Conservation (phyloP, 352 stramenopile species). For the Pythium aquatile region DNA sequence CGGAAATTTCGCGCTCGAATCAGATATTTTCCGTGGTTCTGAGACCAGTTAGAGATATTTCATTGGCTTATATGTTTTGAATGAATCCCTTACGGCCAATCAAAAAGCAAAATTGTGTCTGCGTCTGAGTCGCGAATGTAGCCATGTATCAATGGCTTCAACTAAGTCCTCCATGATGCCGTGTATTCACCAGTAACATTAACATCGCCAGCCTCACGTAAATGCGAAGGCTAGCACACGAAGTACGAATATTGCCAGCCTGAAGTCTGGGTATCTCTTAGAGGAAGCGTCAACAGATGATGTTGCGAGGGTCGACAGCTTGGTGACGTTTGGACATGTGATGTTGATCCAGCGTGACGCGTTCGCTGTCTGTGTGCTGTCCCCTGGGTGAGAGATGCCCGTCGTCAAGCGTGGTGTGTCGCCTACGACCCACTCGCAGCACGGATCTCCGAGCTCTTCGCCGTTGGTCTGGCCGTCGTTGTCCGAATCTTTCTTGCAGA, state of each 20-base stretch:
- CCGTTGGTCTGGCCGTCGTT: slow-evolving; percentile 56
- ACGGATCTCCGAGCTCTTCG: slow-evolving; percentile 52
- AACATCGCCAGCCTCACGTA: too few species aligned
- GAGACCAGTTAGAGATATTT: not conserved
- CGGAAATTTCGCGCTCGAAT: slow-evolving; percentile 3
- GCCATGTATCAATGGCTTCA: not conserved
- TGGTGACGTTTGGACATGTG: not conserved
- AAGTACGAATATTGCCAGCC: too few species aligned
- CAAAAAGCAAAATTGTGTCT: not conserved
- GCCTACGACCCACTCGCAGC: slow-evolving; percentile 31
- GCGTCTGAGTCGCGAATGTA: not conserved
- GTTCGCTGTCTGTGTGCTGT: slow-evolving; percentile 8
- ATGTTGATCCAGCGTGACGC: slow-evolving; percentile 9
- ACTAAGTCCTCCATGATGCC: too few species aligned
- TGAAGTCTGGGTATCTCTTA: slow-evolving; percentile 7
- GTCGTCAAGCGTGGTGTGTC: slow-evolving; percentile 22
- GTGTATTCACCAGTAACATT: too few species aligned
- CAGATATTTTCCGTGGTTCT: slow-evolving; percentile 2
- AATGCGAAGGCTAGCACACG: too few species aligned
- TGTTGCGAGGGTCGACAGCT: too few species aligned
- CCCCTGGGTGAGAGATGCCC: slow-evolving; percentile 6
- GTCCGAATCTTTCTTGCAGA: slow-evolving; percentile 49
- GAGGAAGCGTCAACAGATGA: too few species aligned
- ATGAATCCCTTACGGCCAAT: not conserved
- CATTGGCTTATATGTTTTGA: not conserved